These are phyloP conservation scores for Drosera spatulata DNA, from an alignment of 179 eudicot species.

Conservation along the genomic window DNA sequence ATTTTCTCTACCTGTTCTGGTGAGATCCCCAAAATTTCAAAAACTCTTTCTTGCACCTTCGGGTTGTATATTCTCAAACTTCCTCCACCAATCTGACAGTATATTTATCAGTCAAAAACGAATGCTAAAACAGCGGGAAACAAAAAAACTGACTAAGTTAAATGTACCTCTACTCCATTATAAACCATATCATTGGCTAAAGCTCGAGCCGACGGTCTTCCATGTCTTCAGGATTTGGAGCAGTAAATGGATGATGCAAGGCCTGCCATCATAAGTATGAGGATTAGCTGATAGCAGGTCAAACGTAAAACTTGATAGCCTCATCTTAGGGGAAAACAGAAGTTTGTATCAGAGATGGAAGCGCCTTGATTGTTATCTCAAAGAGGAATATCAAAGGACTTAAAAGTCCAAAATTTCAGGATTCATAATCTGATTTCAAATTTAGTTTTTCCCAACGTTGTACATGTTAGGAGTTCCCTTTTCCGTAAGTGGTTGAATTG, in stretches of 20 bases:
- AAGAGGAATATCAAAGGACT: too few relatives aligned
- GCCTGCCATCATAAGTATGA: constrained; percentile 42
- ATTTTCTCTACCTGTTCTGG: constrained; percentile 47
- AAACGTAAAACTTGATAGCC: too few relatives aligned
- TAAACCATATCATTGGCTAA: constrained; percentile 99
- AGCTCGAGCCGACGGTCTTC: constrained; percentile 89
- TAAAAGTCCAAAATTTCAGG: too few relatives aligned
- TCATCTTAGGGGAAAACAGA: too few relatives aligned
- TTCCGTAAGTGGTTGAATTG: too few relatives aligned
- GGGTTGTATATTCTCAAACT: constrained; percentile 87
- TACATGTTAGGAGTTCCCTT: too few relatives aligned
- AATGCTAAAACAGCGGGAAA: not conserved
- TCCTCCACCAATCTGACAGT: constrained; percentile 82
- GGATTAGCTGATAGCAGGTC: too few relatives aligned
- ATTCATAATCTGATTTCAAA: too few relatives aligned
- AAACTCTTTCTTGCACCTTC: constrained; percentile 76
- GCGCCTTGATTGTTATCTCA: too few relatives aligned
- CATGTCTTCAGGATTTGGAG: constrained; percentile 94
- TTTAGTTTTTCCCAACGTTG: too few relatives aligned
- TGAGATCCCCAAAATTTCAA: constrained; percentile 64
- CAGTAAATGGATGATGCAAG: constrained; percentile 97
- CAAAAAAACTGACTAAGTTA: not conserved
- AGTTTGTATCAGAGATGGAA: too few relatives aligned
- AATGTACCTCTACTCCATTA: constrained; percentile 86
- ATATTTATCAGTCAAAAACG: constrained; percentile 1